Evolutionary conservation across 768 basidiomycete genomes (phyloP), one percentile per base, ranked within the genome.

Genomic region (Hydnum rufescens): DNA sequence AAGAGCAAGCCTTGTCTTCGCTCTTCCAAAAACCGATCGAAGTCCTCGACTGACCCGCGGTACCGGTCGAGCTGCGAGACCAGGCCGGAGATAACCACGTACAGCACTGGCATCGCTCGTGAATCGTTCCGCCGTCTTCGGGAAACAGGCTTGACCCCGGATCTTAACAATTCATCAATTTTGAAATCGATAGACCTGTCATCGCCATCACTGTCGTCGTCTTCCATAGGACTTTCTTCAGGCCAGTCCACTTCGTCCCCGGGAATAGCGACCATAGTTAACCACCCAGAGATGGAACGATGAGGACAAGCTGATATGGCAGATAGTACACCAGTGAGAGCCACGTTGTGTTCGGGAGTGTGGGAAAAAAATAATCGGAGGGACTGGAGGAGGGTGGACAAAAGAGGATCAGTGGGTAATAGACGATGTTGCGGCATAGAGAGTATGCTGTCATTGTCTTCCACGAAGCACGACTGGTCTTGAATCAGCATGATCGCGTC

Each of bases 1-100:
- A 93, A 95, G 18, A 93, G 66, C 5, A 97, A 70, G 1, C 90
- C 92, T 61, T 82, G 82, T 18, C 93, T 74, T 32, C 93, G 75
- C 65, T 97, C 87, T 1, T 77, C 64, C 2, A 97, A 74, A 60
- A 76, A 85, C 60, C 74, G 74, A 67, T 96, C 89, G 61, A 96
- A 95, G 44, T 80, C 68, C 22, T 80, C 73, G 28, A 93, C 78
- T 19, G 72, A 62, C 36, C 73, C 69, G 4, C 88, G 79, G 66
- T 90, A 90, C 43, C 74, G 71, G 59, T 88, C 82, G 5, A 96
- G 72, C 58, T 90, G 85, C 18, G 73, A 70, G 42, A 88, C 78
- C 3, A 95, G 76, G 6, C 80, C 77, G 26, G 82, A 76, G 57
- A 92, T 74, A 56, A 92, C 78, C 28, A 81, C 73, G 60, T 89